These are phyloP conservation scores for Biscutella laevigata DNA, from an alignment of 441 rosid genomes.

Conservation along the genomic window DNA sequence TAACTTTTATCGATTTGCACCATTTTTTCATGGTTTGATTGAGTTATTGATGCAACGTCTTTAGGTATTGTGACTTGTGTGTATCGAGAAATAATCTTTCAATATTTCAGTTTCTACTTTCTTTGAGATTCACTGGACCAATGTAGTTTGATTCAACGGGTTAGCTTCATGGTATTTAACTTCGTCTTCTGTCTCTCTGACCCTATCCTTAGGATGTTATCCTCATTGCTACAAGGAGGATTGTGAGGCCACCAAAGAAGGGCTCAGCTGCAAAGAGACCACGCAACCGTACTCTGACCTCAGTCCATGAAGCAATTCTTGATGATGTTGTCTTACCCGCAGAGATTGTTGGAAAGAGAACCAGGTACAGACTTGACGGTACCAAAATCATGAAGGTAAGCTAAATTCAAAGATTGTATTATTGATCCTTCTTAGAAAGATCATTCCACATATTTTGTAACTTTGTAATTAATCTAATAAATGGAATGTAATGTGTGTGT, in stretches of 20 bases:
- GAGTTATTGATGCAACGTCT: neutral
- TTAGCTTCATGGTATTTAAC: neutral
- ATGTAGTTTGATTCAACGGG: no score
- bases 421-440: no score
- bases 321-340: constrained; percentile 76
- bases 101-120: neutral
- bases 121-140: neutral
- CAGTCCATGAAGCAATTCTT: constrained; percentile 67
- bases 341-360: constrained; percentile 72
- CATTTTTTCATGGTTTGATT: neutral
- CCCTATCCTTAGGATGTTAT: constrained; percentile 45
- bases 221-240: constrained; percentile 58
- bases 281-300: constrained; percentile 65
- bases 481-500: neutral
- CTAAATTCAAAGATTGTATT: no score
- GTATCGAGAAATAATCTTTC: neutral
- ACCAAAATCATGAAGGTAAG: constrained; percentile 66
- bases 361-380: constrained; percentile 60
- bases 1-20: neutral
- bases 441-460: no score
- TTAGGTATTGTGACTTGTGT: neutral
- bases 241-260: constrained; percentile 73
- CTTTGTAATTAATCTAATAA: neutral
- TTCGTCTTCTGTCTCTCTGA: neutral
- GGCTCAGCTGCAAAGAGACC: constrained; percentile 76